Evolutionary conservation across 306 rosid genomes (phyloP).

Genomic region (Oemleria cerasiformis): DNA sequence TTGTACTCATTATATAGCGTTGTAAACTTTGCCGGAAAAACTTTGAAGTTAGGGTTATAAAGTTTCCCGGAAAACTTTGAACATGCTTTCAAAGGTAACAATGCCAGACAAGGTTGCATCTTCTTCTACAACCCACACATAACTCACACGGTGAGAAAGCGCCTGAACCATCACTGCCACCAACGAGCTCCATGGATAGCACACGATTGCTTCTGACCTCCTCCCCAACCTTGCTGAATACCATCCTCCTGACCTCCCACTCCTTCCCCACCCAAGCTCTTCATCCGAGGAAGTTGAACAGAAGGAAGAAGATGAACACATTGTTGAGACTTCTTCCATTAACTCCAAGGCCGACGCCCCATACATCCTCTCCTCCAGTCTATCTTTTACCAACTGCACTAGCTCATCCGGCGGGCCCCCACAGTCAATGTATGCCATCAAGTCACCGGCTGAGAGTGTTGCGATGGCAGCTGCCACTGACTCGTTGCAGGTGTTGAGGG

Average conservation of each 20-base stretch:
- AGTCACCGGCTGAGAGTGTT: conserved; percentile 68
- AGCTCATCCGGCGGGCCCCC: conserved; percentile 74
- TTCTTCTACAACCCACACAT: conserved; percentile 82
- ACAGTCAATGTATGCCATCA: conserved; percentile 64
- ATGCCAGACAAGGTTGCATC: conserved; percentile 69
- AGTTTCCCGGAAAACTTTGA: conserved; percentile 65
- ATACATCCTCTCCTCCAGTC: conserved; percentile 44
- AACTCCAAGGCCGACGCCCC: conserved; percentile 45
- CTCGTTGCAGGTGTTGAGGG: conserved; percentile 60
- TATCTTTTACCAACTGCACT: conserved; percentile 60
- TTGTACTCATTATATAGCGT: too few relatives aligned
- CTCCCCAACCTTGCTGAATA: conserved; percentile 53
- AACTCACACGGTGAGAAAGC: conserved; percentile 63
- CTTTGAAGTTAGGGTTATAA: neutral
- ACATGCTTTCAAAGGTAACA: conserved; percentile 57
- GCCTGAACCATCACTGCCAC: conserved; percentile 93
- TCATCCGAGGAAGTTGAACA: conserved; percentile 74
- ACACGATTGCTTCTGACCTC: conserved; percentile 67
- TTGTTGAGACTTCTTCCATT: conserved; percentile 46
- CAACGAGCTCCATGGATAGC: conserved; percentile 75
- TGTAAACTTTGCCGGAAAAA: neutral
- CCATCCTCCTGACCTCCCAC: conserved; percentile 42
- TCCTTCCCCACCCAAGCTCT: conserved; percentile 48
- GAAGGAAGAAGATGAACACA: conserved; percentile 46
- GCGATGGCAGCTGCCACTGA: conserved; percentile 45